Evolutionary conservation across 768 basidiomycete genomes (phyloP).

Genomic region (Rhizopogon vulgaris): DNA sequence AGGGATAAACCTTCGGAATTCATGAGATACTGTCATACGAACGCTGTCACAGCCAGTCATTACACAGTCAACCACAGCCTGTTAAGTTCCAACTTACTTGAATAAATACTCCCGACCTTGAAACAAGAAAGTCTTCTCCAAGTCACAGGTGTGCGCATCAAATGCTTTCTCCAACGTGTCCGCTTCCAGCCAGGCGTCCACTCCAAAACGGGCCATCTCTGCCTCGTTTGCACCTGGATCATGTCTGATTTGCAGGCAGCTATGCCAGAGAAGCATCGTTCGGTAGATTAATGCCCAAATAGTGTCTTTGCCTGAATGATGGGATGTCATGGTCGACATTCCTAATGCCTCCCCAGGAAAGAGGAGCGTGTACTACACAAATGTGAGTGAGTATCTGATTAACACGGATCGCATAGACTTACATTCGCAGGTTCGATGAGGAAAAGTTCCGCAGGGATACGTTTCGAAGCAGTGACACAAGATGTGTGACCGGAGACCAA

Average conservation of each 20-base stretch:
- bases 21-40: conserved; percentile 64
- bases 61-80: background rate
- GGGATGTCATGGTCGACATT: conserved; percentile 20
- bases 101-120: conserved; percentile 70
- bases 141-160: conserved; percentile 56
- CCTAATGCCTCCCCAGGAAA: conserved; percentile 67
- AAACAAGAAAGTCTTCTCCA: conserved; percentile 64
- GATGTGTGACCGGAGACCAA: conserved; percentile 60
- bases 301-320: conserved; percentile 49
- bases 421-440: conserved; percentile 64
- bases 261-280: conserved; percentile 66
- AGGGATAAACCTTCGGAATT: conserved; percentile 61
- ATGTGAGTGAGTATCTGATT: background rate
- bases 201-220: conserved; percentile 56
- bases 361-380: conserved; percentile 55
- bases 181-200: conserved; percentile 65
- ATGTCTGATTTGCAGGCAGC: conserved; percentile 55
- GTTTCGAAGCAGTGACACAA: conserved; percentile 44
- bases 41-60: conserved; percentile 34
- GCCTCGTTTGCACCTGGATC: conserved; percentile 35
- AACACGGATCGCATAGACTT: conserved; percentile 18
- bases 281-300: conserved; percentile 74
- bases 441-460: conserved; percentile 42
- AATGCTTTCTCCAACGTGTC: conserved; percentile 60
- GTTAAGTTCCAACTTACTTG: conserved; percentile 10